These are phyloP conservation scores for Trypanosoma vivax DNA, from an alignment of 208 protist species.

Conservation along the genomic window DNA sequence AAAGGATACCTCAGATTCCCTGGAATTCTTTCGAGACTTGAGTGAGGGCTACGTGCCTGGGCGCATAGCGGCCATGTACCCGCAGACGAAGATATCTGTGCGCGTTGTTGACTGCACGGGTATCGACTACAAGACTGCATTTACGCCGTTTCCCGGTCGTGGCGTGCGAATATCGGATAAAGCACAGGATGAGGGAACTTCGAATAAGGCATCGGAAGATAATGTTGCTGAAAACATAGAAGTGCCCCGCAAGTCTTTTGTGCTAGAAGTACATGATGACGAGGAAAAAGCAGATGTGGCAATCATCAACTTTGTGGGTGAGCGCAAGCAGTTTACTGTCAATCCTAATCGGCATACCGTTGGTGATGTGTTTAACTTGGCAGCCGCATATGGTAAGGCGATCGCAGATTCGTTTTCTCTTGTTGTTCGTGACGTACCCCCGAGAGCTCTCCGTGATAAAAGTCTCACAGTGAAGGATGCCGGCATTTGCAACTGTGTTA, in stretches of 20 bases:
- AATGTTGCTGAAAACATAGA: neutral
- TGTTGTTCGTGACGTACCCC: conserved; percentile 61
- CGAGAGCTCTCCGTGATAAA: conserved; percentile 32
- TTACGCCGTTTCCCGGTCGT: conserved; percentile 52
- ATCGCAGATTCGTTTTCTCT: conserved; percentile 34
- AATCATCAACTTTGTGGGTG: conserved; percentile 54
- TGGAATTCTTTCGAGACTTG: conserved; percentile 46
- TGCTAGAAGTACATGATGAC: conserved; percentile 28
- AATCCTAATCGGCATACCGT: conserved; percentile 75
- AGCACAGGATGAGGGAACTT: conserved; percentile 2
- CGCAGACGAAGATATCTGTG: conserved; percentile 52
- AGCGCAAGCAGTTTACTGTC: conserved; percentile 54
- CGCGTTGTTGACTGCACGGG: conserved; percentile 51
- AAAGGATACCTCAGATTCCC: conserved; percentile 32
- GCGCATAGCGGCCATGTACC: conserved; percentile 37
- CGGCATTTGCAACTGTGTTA: conserved; percentile 47
- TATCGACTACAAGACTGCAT: conserved; percentile 31
- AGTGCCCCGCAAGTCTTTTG: neutral
- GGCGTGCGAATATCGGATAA: conserved; percentile 64
- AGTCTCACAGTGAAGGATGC: conserved; percentile 47
- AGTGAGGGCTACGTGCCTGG: conserved; percentile 50
- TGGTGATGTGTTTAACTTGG: conserved; percentile 58
- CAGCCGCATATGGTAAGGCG: conserved; percentile 36
- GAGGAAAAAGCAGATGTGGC: conserved; percentile 50
- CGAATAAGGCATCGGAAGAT: neutral